Evolutionary conservation across 1,284 basidiomycete species (phyloP), one percentile per base, ranked within the genome.

Genomic region (Pseudozyma hubeiensis): DNA sequence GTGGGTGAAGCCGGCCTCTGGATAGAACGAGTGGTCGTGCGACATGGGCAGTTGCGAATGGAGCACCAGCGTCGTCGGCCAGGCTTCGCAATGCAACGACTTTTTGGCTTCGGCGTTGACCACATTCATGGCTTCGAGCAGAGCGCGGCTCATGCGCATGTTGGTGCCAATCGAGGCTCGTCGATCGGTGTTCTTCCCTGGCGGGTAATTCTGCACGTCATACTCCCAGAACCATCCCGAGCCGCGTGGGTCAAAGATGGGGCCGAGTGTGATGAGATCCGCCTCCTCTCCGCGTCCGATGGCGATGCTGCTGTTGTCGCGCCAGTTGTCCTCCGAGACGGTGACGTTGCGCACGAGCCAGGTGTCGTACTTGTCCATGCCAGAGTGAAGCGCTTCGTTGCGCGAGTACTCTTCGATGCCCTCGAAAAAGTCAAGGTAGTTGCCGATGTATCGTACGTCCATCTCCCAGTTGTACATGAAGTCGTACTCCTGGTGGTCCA

Each of bases 201-300:
- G 62, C 17, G 80, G 82, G 51, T 84, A 84, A 67, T 83, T 81
- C 56, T 84, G 82, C 56, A 84, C 80, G 40, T 84, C 82, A 64
- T 84, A 82, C 67, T 83, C 82, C 82, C 82, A 84, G 65, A 74
- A 84, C 82, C 82, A 84, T 7, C 82, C 82, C 30, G 79, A 81
- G 33, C 80, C 82, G 41, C 81, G 74, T n/a, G 82, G 82, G 52
- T 84, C 82, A 59, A 84, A 84, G 71, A 84, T 82, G 48, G 82
- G 82, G 5, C 79, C 81, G 8, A 83, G 69, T 30, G 82, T 84
- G 75, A 84, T 83, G 53, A 84, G 64, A 48, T 84, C 82, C 30
- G 82, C 82, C 71, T 84, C 81, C 54, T 79, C 53, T 33, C 82
- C 81, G 17, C 78, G 63, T 37, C 80, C 77, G 30, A 65, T 64